Evolutionary conservation across 495 filamentous ascomycete genomes (phyloP), one percentile per base, ranked within the genome.

Genomic region (Niebla homalea): DNA sequence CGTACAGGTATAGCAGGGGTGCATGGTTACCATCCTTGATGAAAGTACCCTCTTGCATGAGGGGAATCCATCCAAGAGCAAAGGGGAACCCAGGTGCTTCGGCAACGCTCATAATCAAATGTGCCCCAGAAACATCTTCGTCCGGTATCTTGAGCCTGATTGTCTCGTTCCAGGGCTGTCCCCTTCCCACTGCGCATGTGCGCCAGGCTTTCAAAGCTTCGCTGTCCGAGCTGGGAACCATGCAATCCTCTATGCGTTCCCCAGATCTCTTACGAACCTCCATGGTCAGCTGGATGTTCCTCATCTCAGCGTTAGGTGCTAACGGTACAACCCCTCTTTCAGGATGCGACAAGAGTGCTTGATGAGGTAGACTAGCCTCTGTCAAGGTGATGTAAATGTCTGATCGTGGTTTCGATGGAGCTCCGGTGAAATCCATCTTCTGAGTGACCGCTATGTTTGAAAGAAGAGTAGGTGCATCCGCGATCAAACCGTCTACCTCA

Each of bases 391-490:
- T 62, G 61, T 97, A 99, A 43, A 99, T 96, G 60, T 99, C 92
- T 12, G 86, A 94, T 54, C 92, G 70, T 8, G 87, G 74, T 57
- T 85, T 85, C 0, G 84, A 86, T 1, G 92, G 92, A 7, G 88
- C 89, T 18, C 89, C 89, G 2, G 92, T 83, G 65, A 99, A 99
- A n/a, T 88, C 90, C 58, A 95, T 88, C 62, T 90, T 88, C 54
- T 74, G 77, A 5, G 89, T 90, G 56, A 81, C 81, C 52, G 73
- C 73, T 50, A 96, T 76, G 38, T 81, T 79, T 48, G 93, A 85
- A 35, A 97, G 77, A 5, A 93, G 68, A 0, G 92, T 97, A 8
- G 90, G 93, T 14, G 89, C 96, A 41, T 81, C 77, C 52, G 81
- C 81, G 51, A 97, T 80, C 25, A 99, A 75, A 2, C 66, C 70